phyloP scores from a whole-genome alignment of 2,329 filamentous ascomycete genomes.

The Dothistroma septosporum region DNA sequence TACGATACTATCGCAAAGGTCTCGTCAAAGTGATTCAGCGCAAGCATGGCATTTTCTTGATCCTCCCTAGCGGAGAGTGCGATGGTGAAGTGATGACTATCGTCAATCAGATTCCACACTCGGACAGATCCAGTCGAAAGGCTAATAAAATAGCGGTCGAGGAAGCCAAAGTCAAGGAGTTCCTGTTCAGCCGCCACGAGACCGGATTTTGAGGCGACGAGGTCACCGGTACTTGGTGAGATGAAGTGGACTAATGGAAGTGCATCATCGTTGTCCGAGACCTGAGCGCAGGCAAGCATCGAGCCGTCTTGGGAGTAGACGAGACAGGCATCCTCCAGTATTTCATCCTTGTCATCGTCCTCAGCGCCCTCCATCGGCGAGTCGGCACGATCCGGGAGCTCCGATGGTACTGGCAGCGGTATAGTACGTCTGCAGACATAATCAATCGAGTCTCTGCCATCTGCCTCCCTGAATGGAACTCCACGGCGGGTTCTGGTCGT shows the following conservation, averaged over 20 bases:
- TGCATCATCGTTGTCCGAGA: constrained; percentile 39
- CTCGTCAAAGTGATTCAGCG: constrained; percentile 58
- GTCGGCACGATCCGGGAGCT: constrained; percentile 32
- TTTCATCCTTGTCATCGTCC: constrained; percentile 31
- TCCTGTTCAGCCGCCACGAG: constrained; percentile 44
- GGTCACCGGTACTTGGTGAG: constrained; percentile 63
- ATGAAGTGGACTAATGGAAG: constrained; percentile 68
- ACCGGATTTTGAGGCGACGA: constrained; percentile 61
- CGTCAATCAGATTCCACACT: constrained; percentile 80
- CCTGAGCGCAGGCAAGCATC: constrained; percentile 61
- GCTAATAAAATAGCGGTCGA: constrained; percentile 70
- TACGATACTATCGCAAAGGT: constrained; percentile 40
- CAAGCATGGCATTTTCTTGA: constrained; percentile 45
- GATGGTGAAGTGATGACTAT: constrained; percentile 66
- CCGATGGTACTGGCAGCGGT: constrained; percentile 34
- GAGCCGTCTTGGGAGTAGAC: constrained; percentile 82
- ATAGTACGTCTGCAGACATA: constrained; percentile 67
- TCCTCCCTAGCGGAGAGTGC: constrained; percentile 45
- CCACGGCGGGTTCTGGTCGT: constrained; percentile 66
- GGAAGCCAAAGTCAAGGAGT: constrained; percentile 60
- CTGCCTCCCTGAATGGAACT: constrained; percentile 56
- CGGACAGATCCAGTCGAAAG: constrained; percentile 67
- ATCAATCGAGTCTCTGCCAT: constrained; percentile 59
- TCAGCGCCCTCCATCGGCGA: constrained; percentile 36
- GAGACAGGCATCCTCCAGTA: constrained; percentile 55